Percentiles rank a stretch among this genome's conserved stretches.
These are phyloP conservation scores for Sporothrix euskadiensis DNA, from an alignment of 2,329 filamentous ascomycete species.

Conservation along the genomic window DNA sequence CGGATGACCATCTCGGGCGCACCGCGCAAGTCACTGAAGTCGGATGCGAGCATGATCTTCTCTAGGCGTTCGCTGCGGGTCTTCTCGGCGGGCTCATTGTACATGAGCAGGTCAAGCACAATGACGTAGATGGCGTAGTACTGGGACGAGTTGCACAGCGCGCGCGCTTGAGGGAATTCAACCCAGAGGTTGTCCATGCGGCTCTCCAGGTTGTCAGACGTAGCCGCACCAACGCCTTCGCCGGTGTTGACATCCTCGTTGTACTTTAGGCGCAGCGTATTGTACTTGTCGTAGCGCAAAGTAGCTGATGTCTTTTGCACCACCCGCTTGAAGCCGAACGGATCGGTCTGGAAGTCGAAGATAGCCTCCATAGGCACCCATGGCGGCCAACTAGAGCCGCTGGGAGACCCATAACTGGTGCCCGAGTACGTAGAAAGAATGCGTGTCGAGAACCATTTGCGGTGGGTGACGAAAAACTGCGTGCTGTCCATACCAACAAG, in stretches of 20 bases:
- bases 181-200: constrained; percentile 97
- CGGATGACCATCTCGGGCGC: constrained; percentile 90
- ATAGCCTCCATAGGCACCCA: constrained; percentile 99
- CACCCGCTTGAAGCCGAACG: constrained; percentile 96
- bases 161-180: constrained; percentile 89
- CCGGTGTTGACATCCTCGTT: constrained; percentile 81
- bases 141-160: constrained; percentile 94
- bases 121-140: constrained; percentile 99
- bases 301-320: constrained; percentile 96
- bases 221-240: constrained; percentile 48
- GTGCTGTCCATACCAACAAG: constrained; percentile 95
- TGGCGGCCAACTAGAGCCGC: constrained; percentile 88
- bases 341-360: constrained; percentile 91
- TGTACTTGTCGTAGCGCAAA: constrained; percentile 96
- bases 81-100: constrained; percentile 95
- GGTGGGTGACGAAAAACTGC: constrained; percentile 96
- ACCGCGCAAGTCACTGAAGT: constrained; percentile 94
- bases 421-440: constrained; percentile 92
- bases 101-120: constrained; percentile 90
- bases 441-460: constrained; percentile 82
- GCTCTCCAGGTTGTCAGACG: constrained; percentile 63
- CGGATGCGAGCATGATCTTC: constrained; percentile 98
- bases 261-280: constrained; percentile 93
- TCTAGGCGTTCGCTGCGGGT: constrained; percentile 92
- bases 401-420: constrained; percentile 83